Evolutionary conservation across 163 green algal genomes (phyloP), one percentile per base, ranked within the genome.

Genomic region (Prototheca cutis): DNA sequence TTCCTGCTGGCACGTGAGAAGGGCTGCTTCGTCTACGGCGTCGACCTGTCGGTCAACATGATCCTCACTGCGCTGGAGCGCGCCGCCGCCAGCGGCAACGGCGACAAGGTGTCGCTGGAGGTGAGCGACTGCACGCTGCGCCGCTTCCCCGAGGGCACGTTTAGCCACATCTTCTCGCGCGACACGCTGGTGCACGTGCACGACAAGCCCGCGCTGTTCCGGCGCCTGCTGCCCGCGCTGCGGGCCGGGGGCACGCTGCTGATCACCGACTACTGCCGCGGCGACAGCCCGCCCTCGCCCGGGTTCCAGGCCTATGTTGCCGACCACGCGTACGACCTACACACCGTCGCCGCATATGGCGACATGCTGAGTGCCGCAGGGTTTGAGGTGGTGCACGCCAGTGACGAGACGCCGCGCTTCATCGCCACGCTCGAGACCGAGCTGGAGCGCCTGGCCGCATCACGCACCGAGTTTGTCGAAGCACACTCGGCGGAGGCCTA

Each of bases 41-140:
- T 95, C 25, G 87, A 95, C 70, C 71, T 95, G 28, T 87, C 74
- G 1, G 79, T 91, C 30, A 95, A 95, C 71, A 88, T 89, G 75
- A 67, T 95, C 2, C 64, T 87, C 0, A 72, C 77, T 1, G 85
- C 84, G 0, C 65, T 90, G n/a, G 80, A 91, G 61, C 66, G 77
- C 23, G 76, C 83, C 23, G 71, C 63, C n/a, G 62, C 59, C 17
- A 8, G n/a, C 1, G 33, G 53, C 31, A 70, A 69, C 47, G 68
- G 58, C 15, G 23, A 56, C 57, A 73, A 76, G 61, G 80, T 90
- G 29, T 81, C 80, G 13, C 93, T 94, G 42, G 87, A 95, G 72
- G 76, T 94, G 21, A 76, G 75, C 2, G 86, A 94, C 63, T 78
- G 66, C 58, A 79, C 62, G 10, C 76, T 58, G 19, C 67, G 63